Evolutionary conservation across 2,329 filamentous ascomycete genomes (phyloP), one percentile per base, ranked within the genome.

Genomic region (Hirsutella rhossiliensis): DNA sequence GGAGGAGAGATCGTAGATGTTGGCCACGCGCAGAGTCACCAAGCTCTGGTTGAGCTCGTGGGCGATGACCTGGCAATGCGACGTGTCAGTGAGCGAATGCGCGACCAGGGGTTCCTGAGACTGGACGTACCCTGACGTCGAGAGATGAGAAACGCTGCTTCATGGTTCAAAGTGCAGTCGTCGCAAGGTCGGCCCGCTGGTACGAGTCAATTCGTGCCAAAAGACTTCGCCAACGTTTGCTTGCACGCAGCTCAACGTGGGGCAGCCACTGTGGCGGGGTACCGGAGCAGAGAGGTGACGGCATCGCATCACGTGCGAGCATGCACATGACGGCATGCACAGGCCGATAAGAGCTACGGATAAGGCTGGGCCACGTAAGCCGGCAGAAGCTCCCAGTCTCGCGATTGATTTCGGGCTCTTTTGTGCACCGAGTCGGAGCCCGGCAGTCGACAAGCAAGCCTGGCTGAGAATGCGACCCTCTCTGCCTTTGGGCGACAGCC

Each of bases 1-100:
- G 51, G 88, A 88, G 49, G 87, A 94, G 47, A 98, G 78, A 62
- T 98, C 92, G 68, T 98, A 97, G 61, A 96, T 82, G 60, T 98
- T 98, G 49, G 86, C 80, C 42, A 97, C 76, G 50, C 92, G 85
- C 49, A 97, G 73, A 47, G 79, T 78, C 46, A 83, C 78, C 43
- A 98, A 75, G 51, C 75, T 77, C 50, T 76, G 71, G 47, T 87
- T 82, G 49, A 98, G 84, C 75, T 98, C 92, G 62, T 94, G 87
- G 45, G 88, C 84, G 59, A 97, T 94, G 64, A 94, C 87, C 87
- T 94, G 57, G 43, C 18, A 18, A 18, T 29, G 38, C 38, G 47
- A 50, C 41, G 46, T 47, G 19, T n/a, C n/a, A n/a, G n/a, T 23
- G 11, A 39, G 19, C 12, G 4, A 23, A 20, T 37, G 34, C 5